Base-by-base conservation (phyloP, 2,329 filamentous ascomycete species). In the Fusarium sp. region DNA sequence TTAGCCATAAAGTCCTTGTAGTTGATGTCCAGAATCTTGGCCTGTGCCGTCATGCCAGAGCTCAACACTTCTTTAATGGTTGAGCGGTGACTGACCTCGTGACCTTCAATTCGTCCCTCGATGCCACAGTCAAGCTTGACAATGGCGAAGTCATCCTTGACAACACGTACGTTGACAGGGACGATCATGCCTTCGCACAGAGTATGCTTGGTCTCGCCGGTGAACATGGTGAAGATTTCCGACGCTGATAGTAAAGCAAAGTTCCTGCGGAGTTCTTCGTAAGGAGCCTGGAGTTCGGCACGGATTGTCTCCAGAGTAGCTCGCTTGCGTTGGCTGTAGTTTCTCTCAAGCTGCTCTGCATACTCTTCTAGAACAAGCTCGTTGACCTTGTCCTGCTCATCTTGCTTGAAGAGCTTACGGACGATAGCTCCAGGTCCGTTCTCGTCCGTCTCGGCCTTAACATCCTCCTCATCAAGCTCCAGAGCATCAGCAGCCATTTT, bases 401-500 rank as follows among this genome's bases (percentile, higher is more conserved):
- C 93, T 57, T 98, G 94, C 75, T 93, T 92, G 78, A 99, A 92
- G n/a, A 99, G 88, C 78, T 95, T 96, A 66, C 94, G 90, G 55
- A 99, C 93, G 71, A 98, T 94, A 9, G 95, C 96, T 17, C 92
- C 94, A 0, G 92, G 85, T 1, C 96, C 96, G 67, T 94, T 93
- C 75, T 97, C 93, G 69, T 97, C 93, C 7, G 91, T 92, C 80
- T 98, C 94, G 2, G 92, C 93, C 79, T 97, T 96, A 76, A 99
- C 93, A 74, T 99, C 96, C 82, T 99, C 96, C 80, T 99, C 96
- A 72, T 99, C 96, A 70, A 99, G 85, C 77, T 97, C 95, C 47
- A 99, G 84, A 17, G 96, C 96, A 83, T 99, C 96, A 5, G 96
- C 96, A 20, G 96, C 96, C 91, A 99, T 98, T 81, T 99, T 99